These are phyloP conservation scores for Amanita rimosa DNA, from an alignment of 768 basidiomycete genomes.

Conservation along the genomic window DNA sequence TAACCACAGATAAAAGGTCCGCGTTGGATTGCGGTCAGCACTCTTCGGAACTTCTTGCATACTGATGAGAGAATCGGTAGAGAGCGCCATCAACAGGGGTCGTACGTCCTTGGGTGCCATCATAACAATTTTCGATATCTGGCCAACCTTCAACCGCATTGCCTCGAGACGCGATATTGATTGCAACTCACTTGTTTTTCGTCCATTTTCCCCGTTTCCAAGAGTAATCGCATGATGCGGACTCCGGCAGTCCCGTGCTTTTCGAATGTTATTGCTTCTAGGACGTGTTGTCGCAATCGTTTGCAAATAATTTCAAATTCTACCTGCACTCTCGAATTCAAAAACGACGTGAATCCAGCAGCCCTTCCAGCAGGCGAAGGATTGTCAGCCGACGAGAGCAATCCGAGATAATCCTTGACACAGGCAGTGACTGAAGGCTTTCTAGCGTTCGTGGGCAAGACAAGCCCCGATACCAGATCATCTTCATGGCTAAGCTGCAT, in stretches of 20 bases:
- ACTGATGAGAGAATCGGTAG: constrained; percentile 74
- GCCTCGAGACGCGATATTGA: neutral
- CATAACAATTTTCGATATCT: constrained; percentile 93
- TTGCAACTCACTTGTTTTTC: constrained; percentile 72
- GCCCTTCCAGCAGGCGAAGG: constrained; percentile 62
- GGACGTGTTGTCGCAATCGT: constrained; percentile 54
- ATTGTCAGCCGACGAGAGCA: constrained; percentile 75
- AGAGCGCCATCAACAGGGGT: constrained; percentile 65
- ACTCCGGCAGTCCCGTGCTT: constrained; percentile 78
- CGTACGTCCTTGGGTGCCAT: constrained; percentile 84
- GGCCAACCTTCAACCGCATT: neutral
- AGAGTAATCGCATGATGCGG: constrained; percentile 66
- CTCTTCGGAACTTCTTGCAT: constrained; percentile 90
- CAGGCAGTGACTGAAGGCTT: constrained; percentile 48
- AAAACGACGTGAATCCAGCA: constrained; percentile 61
- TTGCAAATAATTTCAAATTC: constrained; percentile 67
- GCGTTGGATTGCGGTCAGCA: constrained; percentile 78
- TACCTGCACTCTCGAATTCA: constrained; percentile 63
- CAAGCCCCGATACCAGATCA: constrained; percentile 52
- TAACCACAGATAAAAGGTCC: constrained; percentile 90
- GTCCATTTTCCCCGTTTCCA: constrained; percentile 84
- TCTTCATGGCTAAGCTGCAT: constrained; percentile 53
- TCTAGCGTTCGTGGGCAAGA: constrained; percentile 26
- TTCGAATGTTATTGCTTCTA: constrained; percentile 75
- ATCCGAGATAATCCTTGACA: constrained; percentile 72